Evolutionary conservation across 352 stramenopile genomes (phyloP), one percentile per base, ranked within the genome.

Genomic region (Globisporangium parvum): DNA sequence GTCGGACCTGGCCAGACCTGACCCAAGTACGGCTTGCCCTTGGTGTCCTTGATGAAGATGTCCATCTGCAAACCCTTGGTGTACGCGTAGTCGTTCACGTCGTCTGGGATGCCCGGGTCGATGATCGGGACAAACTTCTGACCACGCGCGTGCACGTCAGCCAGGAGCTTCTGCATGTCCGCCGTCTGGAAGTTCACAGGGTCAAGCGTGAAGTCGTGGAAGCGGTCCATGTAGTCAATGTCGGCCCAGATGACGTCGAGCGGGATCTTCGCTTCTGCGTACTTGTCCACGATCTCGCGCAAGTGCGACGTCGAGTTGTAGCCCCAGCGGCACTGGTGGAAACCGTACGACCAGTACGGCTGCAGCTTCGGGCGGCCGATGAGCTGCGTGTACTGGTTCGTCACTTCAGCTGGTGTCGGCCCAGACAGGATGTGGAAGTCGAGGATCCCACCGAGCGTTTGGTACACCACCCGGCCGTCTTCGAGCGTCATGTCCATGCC

Each of bases 1-100:
- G 80, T 89, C 12, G 80, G 80, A 10, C 85, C 85, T 17, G 85
- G 85, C 85, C 85, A 95, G 21, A 93, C 85, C 58, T 89, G 74
- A 40, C 80, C 80, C 14, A 91, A 39, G 60, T 82, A 87, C 39
- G 68, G 70, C 51, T 85, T 88, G 33, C 71, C 75, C 14, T 54
- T 61, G 2, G 65, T 82, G 58, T 88, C 69, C 67, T 90, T 91
- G 51, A 95, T 82, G 64, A 87, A 95, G 11, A 93, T 69, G 44
- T 87, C 70, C 54, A 87, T 67, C 20, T 72, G 58, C 28, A 93
- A 37, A 5, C 79, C 81, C 11, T 69, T 67, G 8, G 52, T 73
- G 63, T 87, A 90, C 21, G 75, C 69, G 21, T 76, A 68, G 53
- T 86, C 73, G 12, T 61, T 70, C 11, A 47, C 49, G 37, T 82